Evolutionary conservation across 352 stramenopile species (phyloP), one percentile per base, ranked within the genome.

Genomic region (Phytopythium vexans): DNA sequence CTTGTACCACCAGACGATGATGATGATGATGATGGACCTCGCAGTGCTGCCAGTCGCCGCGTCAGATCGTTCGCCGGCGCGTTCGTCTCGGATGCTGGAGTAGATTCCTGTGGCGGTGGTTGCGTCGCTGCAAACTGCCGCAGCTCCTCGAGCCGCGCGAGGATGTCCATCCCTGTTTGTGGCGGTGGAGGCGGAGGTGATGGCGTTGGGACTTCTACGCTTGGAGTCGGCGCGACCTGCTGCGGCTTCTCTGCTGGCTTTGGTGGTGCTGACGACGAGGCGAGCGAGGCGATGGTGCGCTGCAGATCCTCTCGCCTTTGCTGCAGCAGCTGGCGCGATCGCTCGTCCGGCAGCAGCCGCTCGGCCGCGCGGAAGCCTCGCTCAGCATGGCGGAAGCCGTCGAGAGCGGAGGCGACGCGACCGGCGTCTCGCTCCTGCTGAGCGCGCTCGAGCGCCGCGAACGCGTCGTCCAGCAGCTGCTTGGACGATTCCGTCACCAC

Each of bases 21-120:
- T 27, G 21, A 27, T 27, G 21, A 27, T 27, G 21, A 27, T 27
- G 21, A 27, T 1, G 21, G 21, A 27, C 21, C 21, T 27, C 72
- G 65, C 43, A 90, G 57, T n/a, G 75, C 72, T 21, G 74, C 72
- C 10, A 89, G 64, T 3, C 77, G 67, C 43, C 72, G 42, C 1
- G 58, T 49, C 38, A 88, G 51, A 37, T 74, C 64, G 27, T 71
- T 54, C 21, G 53, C 42, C 32, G 44, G 46, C 2, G 54, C 11
- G 15, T 10, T 34, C 12, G 31, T 36, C 1, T 72, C 60, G 31
- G 69, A 52, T 9, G 21, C 21, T 2, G 21, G 21, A 27, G 21
- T 27, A 2, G 21, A 27, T 27, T 27, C 21, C 21, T 27, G 21
- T 27, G 21, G 21, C 21, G 21, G 21, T 27, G 21, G 21, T 27